Conservation (phyloP, 2,329 filamentous ascomycete genomes). For the Metarhizium robertsii region DNA sequence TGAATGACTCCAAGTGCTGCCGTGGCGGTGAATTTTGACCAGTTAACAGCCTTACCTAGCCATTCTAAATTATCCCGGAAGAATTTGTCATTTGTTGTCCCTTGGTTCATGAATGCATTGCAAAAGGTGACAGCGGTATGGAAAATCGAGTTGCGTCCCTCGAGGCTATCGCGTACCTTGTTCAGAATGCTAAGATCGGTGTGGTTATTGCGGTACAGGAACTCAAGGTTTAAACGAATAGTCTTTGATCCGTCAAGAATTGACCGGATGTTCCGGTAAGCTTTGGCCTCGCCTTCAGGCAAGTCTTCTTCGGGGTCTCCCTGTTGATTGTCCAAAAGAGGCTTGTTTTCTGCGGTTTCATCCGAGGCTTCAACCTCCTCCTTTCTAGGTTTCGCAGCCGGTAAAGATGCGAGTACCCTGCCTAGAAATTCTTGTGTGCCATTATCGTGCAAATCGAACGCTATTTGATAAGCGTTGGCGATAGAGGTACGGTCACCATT, state of each 20-base stretch:
- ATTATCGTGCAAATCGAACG: constrained; percentile 97
- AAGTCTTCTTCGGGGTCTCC: constrained; percentile 46
- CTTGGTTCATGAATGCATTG: constrained; percentile 98
- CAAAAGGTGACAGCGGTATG: constrained; percentile 95
- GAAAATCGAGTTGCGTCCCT: constrained; percentile 96
- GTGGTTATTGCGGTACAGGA: constrained; percentile 90
- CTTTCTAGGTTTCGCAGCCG: constrained; percentile 39
- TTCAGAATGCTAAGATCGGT: constrained; percentile 88
- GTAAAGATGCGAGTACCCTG: constrained; percentile 77
- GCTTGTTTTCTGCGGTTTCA: constrained; percentile 34
- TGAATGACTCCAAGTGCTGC: constrained; percentile 95
- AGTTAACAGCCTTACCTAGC: constrained; percentile 97
- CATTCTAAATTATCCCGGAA: constrained; percentile 97
- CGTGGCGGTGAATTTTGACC: constrained; percentile 98
- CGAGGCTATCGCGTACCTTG: constrained; percentile 90
- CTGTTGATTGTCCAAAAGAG: constrained; percentile 39
- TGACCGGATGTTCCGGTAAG: constrained; percentile 54
- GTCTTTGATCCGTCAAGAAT: constrained; percentile 84
- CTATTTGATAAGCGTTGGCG: constrained; percentile 90
- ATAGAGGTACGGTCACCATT: constrained; percentile 70
- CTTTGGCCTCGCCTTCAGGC: constrained; percentile 43
- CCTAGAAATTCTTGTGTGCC: constrained; percentile 93
- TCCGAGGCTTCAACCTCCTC: constrained; percentile 35
- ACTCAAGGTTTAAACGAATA: constrained; percentile 91
- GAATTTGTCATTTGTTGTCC: constrained; percentile 96